A percentile compares a stretch with the other conserved stretches of the same genome.
phyloP scores from a whole-genome alignment of 2,329 filamentous ascomycete genomes.

The Aspergillus carbonarius region DNA sequence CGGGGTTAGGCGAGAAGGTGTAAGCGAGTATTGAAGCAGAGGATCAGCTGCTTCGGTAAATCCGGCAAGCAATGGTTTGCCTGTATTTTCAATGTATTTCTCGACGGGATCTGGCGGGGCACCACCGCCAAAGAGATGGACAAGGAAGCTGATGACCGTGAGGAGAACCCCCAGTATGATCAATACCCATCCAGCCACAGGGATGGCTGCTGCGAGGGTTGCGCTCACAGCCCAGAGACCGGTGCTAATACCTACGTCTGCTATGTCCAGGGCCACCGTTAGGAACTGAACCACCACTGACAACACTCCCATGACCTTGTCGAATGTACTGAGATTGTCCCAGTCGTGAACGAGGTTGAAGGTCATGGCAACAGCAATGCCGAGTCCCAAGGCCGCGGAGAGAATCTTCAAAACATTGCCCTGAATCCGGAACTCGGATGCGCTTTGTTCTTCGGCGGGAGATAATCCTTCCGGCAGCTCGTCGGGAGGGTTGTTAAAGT shows the following conservation, averaged over 20 bases:
- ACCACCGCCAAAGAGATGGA: not conserved
- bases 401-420: not conserved
- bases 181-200: not conserved
- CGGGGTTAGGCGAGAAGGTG: not conserved
- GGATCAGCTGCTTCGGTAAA: not conserved
- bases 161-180: not conserved
- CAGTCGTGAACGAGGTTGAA: not conserved
- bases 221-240: not conserved
- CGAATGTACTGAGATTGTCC: not conserved
- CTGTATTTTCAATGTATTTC: not conserved
- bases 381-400: not conserved
- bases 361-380: not conserved
- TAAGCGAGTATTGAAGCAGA: not conserved
- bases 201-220: not conserved
- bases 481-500: not conserved
- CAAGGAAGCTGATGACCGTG: not conserved
- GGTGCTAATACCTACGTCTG: not conserved
- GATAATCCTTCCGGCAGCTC: not conserved
- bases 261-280: not conserved
- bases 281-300: not conserved
- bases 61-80: not conserved
- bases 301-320: not conserved
- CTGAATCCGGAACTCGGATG: not conserved
- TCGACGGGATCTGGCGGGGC: not conserved
- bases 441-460: not conserved